Evolutionary conservation across 108 stramenopile species (phyloP).

Genomic region (Cyclotella atomus): DNA sequence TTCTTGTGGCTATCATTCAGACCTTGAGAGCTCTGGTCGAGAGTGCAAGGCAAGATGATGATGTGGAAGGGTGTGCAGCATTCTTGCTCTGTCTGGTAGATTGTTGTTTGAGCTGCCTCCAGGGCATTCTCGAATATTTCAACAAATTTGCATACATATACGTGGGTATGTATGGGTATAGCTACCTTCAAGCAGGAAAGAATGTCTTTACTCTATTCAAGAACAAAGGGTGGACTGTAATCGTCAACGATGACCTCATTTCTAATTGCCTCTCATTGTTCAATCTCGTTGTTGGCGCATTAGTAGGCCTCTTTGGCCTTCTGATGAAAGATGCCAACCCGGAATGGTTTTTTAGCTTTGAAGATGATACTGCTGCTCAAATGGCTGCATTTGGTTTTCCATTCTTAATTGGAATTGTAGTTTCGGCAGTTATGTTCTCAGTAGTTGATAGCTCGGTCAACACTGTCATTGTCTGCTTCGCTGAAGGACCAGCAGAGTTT

Average conservation of each 20-base stretch:
- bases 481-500: constrained; percentile 70
- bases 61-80: constrained; percentile 41
- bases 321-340: constrained; percentile 41
- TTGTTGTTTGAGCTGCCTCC: constrained; percentile 67
- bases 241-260: constrained; percentile 65
- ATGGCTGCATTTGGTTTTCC: constrained; percentile 57
- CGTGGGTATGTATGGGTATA: constrained; percentile 63
- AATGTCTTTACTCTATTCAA: constrained; percentile 60
- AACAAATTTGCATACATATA: constrained; percentile 87
- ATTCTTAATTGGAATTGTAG: constrained; percentile 64
- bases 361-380: constrained; percentile 10
- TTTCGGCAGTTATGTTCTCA: constrained; percentile 63
- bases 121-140: constrained; percentile 71
- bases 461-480: constrained; percentile 88
- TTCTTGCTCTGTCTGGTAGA: constrained; percentile 77
- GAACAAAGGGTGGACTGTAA: constrained; percentile 62
- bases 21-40: constrained; percentile 67
- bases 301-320: constrained; percentile 62
- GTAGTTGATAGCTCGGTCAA: constrained; percentile 78
- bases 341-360: constrained; percentile 51
- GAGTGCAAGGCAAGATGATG: constrained; percentile 57
- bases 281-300: constrained; percentile 56
- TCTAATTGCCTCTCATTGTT: constrained; percentile 52
- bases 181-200: constrained; percentile 76
- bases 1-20: constrained; percentile 84